Evolutionary conservation across 2,329 filamentous ascomycete species (phyloP), one percentile per base, ranked within the genome.

Genomic region (Tolypocladium endophyticum): DNA sequence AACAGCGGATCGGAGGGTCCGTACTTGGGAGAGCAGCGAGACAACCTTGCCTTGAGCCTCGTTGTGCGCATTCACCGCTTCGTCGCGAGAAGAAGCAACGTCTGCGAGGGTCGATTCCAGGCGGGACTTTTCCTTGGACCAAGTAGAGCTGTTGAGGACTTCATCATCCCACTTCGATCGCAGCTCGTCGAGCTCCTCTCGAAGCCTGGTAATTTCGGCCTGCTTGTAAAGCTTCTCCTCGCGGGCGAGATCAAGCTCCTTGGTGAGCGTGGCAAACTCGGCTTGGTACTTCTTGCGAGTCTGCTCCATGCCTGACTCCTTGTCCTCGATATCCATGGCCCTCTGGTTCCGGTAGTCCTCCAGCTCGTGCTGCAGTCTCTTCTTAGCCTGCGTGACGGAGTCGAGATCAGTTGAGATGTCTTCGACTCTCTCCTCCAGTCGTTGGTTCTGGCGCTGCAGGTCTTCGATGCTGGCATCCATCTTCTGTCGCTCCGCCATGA

Each of bases 131-230:
- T 99, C 93, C 77, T 99, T 99, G 16, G 92, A 92, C 92, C 94
- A 97, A 0, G 93, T 96, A 20, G 92, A 96, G 74, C 91, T 96
- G 76, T 97, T 97, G 66, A 97, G 84, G 14, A 97, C 91, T 75
- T 99, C 93, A 67, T 97, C 91, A 69, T 99, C 94, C 93, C 94
- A 97, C 76, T 97, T 97, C 66, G 87, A 92, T 65, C 94, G 87
- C 61, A 97, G 82, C 68, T 96, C 92, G 67, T 99, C 94, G 30
- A 97, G 85, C 74, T 99, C 94, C 71, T 97, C 93, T n/a, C 93
- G 88, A 58, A 99, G 81, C 53, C 91, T 87, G 20, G 88, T 84
- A 64, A 93, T 95, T 73, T 97, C 92, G 41, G 89, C 85, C 66
- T 94, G 91, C 83, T 82, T 93, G 82, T 78, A 97, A 76, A 79